Evolutionary conservation across 2,329 filamentous ascomycete genomes (phyloP).

Genomic region (Ophiostoma populinum): DNA sequence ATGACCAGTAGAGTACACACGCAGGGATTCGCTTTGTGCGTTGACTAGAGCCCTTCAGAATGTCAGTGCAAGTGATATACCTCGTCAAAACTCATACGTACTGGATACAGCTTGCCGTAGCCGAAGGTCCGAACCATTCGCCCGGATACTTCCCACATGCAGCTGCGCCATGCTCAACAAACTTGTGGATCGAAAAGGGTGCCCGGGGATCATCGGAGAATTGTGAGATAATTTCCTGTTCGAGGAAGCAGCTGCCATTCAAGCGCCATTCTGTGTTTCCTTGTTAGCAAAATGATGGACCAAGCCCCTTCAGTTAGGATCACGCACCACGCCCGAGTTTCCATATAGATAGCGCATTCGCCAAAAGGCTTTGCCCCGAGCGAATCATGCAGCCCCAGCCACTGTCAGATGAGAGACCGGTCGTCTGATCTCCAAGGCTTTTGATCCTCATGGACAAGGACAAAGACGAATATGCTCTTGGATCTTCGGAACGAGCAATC

Average conservation of each 20-base stretch:
- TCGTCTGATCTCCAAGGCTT: constrained; percentile 53
- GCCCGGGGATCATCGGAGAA: constrained; percentile 79
- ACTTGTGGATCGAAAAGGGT: constrained; percentile 88
- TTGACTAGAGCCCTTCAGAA: constrained; percentile 52
- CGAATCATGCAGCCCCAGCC: constrained; percentile 99
- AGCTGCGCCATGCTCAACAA: constrained; percentile 71
- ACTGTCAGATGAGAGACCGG: constrained; percentile 76
- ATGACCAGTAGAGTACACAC: constrained; percentile 79
- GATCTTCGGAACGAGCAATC: constrained; percentile 64
- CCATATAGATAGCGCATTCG: constrained; percentile 62
- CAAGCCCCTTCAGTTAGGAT: not conserved
- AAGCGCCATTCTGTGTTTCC: constrained; percentile 53
- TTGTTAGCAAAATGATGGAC: not conserved
- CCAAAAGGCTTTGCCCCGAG: constrained; percentile 82
- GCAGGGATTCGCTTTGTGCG: constrained; percentile 44
- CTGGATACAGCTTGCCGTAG: constrained; percentile 88
- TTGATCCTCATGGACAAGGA: constrained; percentile 74
- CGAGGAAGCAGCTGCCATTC: constrained; percentile 36
- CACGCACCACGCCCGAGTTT: constrained; percentile 58
- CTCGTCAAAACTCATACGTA: constrained; percentile 27
- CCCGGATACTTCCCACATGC: constrained; percentile 89
- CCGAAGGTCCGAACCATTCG: constrained; percentile 98
- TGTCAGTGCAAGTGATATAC: not conserved
- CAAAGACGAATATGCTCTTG: constrained; percentile 51
- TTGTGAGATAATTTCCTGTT: constrained; percentile 55